Base-by-base conservation (phyloP, 306 rosid species). In the Trifolium subterraneum region DNA sequence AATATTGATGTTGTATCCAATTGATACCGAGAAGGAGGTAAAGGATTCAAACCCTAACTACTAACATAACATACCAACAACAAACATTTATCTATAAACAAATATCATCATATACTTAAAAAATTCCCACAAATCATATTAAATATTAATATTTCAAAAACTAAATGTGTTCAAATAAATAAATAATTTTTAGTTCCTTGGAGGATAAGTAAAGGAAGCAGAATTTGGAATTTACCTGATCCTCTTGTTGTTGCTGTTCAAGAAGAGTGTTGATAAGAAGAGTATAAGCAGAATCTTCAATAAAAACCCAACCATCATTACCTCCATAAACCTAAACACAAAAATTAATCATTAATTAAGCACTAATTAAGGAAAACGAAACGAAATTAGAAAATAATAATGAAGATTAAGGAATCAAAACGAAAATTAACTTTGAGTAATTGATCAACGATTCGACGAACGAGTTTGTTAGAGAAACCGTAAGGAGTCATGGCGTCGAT, bases 301-400 rank as follows among this genome's bases (percentile, higher is more conserved):
- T 66, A 56, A 88, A 90, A 10, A 52, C 52, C 93, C 93, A 90
- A 0, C 90, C 90, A 0, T 63, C 78, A 0, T 76, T 59, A 45
- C 85, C 81, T 2, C 84, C 89, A 52, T 88, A 90, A 56, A 86
- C 78, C 91, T 88, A 63, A 78, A 11, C n/a, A 31, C 1, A 12
- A 2, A 36, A 19, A 39, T 38, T 15, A 67, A 23, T 2, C 10
- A 67, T 15, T 14, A 67, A 42, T 38, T 15, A 67, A 23, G 5
- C 10, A 67, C 9, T 14, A 67, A 42, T 38, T 7, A 25, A 44
- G 9, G 7, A 4, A 29, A 29, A 29, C 6, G 33, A 29, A 29
- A 29, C 1, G 6, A 38, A 75, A 75, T 36, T 15, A 18, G 15
- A 39, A 3, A 1, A 0, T 41, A 62, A 33, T 33, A 16, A 62